These are phyloP conservation scores for Aspergillus luchuensis DNA, from an alignment of 2,329 filamentous ascomycete species.

Conservation along the genomic window DNA sequence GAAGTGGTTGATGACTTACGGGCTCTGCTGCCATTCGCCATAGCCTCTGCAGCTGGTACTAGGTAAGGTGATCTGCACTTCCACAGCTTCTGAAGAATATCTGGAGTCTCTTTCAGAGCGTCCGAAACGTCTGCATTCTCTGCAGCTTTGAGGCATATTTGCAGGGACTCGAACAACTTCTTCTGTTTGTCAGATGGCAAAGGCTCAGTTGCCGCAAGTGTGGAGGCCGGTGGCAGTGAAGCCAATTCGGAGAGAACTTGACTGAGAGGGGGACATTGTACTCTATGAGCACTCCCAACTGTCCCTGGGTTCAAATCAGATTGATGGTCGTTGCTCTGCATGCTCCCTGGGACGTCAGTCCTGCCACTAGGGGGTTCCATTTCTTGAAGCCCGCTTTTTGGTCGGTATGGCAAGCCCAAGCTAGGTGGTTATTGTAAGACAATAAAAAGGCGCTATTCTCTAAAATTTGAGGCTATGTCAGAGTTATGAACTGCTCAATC, in stretches of 20 bases:
- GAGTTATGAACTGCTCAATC: neutral
- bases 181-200: slow-evolving; percentile 34
- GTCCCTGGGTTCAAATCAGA: neutral
- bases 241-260: slow-evolving; percentile 30
- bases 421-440: neutral
- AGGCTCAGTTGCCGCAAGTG: slow-evolving; percentile 18
- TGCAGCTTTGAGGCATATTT: slow-evolving; percentile 30
- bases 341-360: neutral
- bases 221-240: slow-evolving; percentile 23
- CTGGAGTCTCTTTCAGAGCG: slow-evolving; percentile 30
- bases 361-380: neutral
- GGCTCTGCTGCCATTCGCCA: slow-evolving; percentile 48
- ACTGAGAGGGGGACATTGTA: slow-evolving; percentile 30
- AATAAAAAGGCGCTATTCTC: neutral
- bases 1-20: slow-evolving; percentile 32
- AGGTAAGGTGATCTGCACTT: slow-evolving; percentile 38
- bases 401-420: neutral
- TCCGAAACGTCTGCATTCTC: slow-evolving; percentile 32
- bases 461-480: neutral
- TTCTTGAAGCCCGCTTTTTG: neutral
- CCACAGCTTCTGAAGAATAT: slow-evolving; percentile 41
- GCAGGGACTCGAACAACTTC: slow-evolving; percentile 38
- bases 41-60: slow-evolving; percentile 37
- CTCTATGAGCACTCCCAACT: neutral
- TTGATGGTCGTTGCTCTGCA: neutral